Conservation (phyloP, 768 basidiomycete species). For the Rubroboletus pulcherrimus region DNA sequence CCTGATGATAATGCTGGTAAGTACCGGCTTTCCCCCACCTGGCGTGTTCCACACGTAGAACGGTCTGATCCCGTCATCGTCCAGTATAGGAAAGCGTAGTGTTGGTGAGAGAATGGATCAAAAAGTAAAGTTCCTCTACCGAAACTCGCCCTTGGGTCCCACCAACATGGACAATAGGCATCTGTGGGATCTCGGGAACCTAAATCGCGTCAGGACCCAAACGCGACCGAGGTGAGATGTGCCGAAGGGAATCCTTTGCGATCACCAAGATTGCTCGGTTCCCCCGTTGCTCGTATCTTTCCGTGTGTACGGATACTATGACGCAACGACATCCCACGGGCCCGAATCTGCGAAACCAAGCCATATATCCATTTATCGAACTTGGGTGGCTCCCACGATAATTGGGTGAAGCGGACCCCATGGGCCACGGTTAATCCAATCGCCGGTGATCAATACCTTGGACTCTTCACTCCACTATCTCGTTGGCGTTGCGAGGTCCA, state of each 20-base stretch:
- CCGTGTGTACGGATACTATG: no score
- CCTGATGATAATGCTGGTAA: background rate
- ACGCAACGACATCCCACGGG: background rate
- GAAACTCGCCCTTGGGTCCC: background rate
- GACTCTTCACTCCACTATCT: no score
- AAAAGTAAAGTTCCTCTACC: background rate
- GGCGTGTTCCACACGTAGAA: no score
- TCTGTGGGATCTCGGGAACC: background rate
- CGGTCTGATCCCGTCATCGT: background rate
- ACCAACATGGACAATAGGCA: background rate
- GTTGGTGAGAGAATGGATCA: background rate
- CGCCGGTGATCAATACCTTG: no score
- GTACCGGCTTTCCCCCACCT: background rate
- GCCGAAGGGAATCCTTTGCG: background rate
- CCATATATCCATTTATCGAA: no score
- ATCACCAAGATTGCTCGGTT: background rate
- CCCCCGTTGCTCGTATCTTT: background rate
- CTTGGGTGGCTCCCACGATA: no score
- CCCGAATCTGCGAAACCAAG: no score
- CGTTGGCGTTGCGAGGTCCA: no score
- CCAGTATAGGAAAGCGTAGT: conserved; percentile 9
- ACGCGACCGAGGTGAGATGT: background rate
- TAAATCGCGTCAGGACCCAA: background rate
- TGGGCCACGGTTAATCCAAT: no score
- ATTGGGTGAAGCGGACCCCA: no score